A percentile compares a stretch with the other conserved stretches of the same genome.
phyloP scores from a whole-genome alignment of 176 grass and related monocot species.

The Ensete glaucum region DNA sequence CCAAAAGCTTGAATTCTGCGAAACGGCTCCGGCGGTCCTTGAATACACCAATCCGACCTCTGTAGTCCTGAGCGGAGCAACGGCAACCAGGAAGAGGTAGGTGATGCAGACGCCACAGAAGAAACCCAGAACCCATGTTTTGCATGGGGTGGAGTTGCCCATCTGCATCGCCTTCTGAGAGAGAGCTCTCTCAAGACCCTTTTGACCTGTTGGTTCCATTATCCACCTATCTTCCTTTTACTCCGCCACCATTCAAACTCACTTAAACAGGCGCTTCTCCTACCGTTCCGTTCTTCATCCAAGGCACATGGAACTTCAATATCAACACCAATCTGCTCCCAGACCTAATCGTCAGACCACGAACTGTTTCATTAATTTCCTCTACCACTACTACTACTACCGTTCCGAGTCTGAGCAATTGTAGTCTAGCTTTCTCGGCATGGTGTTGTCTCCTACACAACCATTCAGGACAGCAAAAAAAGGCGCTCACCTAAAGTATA shows the following conservation, averaged over 20 bases:
- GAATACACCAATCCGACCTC: constrained; percentile 3
- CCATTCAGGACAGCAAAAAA: neutral
- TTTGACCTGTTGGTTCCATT: constrained; percentile 27
- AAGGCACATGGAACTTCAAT: neutral
- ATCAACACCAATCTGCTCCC: too few relatives aligned
- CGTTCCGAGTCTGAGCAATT: neutral
- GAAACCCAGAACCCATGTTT: constrained; percentile 45
- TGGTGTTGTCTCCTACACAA: too few relatives aligned
- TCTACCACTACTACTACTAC: neutral
- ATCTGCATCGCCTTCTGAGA: constrained; percentile 46
- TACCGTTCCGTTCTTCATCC: neutral
- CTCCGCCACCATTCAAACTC: neutral
- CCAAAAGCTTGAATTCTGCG: constrained; percentile 21
- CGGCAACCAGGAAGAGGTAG: constrained; percentile 27
- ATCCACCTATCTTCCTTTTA: neutral
- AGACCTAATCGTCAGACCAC: neutral
- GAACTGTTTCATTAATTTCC: neutral
- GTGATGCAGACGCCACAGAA: constrained; percentile 49
- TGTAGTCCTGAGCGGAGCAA: constrained; percentile 12
- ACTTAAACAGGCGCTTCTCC: neutral
- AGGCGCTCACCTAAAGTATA: neutral
- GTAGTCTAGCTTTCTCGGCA: neutral
- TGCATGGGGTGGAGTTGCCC: constrained; percentile 38
- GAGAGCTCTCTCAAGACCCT: constrained; percentile 35
- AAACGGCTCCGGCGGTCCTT: constrained; percentile 10